Percentiles rank a stretch among this genome's conserved stretches.
phyloP scores from a whole-genome alignment of 257 asterid genomes.

The Lavandula angustifolia region DNA sequence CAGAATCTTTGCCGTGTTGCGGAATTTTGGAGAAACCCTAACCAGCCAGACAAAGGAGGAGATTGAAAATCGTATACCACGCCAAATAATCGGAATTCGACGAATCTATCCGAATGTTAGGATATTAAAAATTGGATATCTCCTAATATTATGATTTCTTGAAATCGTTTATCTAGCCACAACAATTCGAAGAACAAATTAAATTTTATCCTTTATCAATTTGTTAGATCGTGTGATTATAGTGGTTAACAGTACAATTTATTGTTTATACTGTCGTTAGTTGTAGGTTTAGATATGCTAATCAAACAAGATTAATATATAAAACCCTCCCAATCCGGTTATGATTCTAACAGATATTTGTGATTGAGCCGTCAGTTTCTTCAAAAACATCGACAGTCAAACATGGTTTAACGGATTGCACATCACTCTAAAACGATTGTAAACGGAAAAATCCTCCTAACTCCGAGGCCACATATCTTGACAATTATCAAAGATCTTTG shows the following conservation, averaged over 20 bases:
- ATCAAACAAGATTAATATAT: not conserved
- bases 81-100: conserved; percentile 29
- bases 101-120: conserved; percentile 12
- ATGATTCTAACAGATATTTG: not conserved
- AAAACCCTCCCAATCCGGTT: not conserved
- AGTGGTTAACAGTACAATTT: too few relatives aligned
- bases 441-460: not conserved
- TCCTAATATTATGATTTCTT: too few relatives aligned
- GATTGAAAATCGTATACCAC: conserved; percentile 27
- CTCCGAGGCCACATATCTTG: not conserved
- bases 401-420: not conserved
- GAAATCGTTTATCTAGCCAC: too few relatives aligned
- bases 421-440: not conserved
- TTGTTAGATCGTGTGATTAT: too few relatives aligned
- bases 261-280: not conserved
- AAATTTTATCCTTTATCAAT: too few relatives aligned
- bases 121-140: too few relatives aligned
- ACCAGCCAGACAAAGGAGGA: conserved; percentile 24
- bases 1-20: conserved; percentile 20
- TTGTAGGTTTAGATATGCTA: not conserved
- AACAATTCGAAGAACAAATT: too few relatives aligned
- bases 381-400: not conserved
- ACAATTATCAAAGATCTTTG: not conserved
- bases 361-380: not conserved
- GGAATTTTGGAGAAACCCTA: conserved; percentile 38